Evolutionary conservation across 2,329 filamentous ascomycete species (phyloP), one percentile per base, ranked within the genome.

Genomic region (Beauveria scarabaeidicola): DNA sequence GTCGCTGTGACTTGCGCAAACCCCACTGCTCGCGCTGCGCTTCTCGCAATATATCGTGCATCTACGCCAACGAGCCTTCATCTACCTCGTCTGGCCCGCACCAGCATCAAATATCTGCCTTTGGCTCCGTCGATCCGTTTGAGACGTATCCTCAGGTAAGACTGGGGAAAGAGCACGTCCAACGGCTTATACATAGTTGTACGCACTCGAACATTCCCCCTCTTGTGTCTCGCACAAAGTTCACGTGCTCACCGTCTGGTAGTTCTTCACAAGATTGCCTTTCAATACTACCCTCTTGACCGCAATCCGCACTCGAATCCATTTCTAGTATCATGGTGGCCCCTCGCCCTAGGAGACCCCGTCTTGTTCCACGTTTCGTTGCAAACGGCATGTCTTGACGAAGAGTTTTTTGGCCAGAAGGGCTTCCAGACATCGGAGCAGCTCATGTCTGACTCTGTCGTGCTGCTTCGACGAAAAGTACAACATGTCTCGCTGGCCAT

Each of bases 281-380:
- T 84, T 54, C 78, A 83, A 62, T 84, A 84, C 64, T 84, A 84
- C 64, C 82, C 81, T 0, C 70, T 83, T 21, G 82, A 84, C 55
- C 69, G 82, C 8, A 76, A 73, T 61, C 65, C 74, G n/a, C 68
- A 68, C 0, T 81, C 81, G 8, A 84, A 84, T 63, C 81, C 81
- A 0, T 84, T 84, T 61, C 69, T 84, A 19, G 70, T 82, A 7
- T 83, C 80, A 0, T 84, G 82, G 82, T 84, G 82, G 81, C 82
- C 82, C 0, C 71, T 80, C 1, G 81, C 81, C 0, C 72, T 84
- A 0, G 76, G 73, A 0, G 81, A 84, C 59, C 79, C 81, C 0
- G 80, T 80, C 5, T 64, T 84, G 1, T 84, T 84, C 58, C 80
- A 84, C 63, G 81, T 84, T 25, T 83, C 81, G 2, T 70, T 84